A percentile compares a stretch with the other conserved stretches of the same genome.
Evolutionary conservation across 164 flowering plant species (phyloP).

Genomic region (Dillenia turbinata): DNA sequence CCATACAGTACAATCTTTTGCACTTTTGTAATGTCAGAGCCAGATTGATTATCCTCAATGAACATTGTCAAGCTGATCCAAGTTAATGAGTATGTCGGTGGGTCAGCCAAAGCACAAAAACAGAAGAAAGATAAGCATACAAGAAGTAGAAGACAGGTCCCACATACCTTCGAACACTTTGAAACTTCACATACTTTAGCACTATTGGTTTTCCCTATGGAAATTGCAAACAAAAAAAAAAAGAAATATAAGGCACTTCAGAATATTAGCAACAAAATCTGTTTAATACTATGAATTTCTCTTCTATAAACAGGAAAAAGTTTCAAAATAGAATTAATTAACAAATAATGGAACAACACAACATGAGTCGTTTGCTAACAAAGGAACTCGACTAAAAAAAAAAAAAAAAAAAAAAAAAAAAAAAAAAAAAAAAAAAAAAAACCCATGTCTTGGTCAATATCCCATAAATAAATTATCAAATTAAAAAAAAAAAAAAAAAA

Average conservation of each 20-base stretch:
- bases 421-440: too few species aligned
- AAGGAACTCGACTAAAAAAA: too few species aligned
- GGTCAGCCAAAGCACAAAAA: background rate
- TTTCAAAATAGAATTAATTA: background rate
- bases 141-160: background rate
- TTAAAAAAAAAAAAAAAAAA: too few species aligned
- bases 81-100: background rate
- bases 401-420: too few species aligned
- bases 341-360: too few species aligned
- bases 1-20: constrained; percentile 82
- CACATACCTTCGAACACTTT: constrained; percentile 90
- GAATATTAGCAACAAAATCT: background rate
- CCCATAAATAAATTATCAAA: too few species aligned
- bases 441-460: too few species aligned
- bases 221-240: background rate
- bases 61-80: constrained; percentile 83
- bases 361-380: too few species aligned
- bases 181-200: constrained; percentile 91
- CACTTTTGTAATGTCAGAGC: constrained; percentile 72
- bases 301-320: background rate
- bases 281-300: background rate
- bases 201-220: constrained; percentile 72
- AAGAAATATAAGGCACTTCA: background rate
- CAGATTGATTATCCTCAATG: constrained; percentile 90
- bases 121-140: background rate